phyloP scores from a whole-genome alignment of 768 basidiomycete species.

The Leccinum variicolor region DNA sequence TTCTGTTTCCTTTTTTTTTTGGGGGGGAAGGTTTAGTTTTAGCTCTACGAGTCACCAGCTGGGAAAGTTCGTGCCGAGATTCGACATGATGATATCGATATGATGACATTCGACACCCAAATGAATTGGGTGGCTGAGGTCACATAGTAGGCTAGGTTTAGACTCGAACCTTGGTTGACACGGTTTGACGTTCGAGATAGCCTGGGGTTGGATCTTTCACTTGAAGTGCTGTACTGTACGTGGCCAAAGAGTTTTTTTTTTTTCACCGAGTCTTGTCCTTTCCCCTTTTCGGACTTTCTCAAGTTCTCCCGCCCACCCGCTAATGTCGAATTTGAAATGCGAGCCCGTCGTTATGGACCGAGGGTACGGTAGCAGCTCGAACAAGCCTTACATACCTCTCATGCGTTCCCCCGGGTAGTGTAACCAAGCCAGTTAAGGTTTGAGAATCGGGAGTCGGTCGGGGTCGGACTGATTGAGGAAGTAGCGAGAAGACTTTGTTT shows the following conservation, averaged over 20 bases:
- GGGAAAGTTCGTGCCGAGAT: neutral
- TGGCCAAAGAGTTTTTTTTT: neutral
- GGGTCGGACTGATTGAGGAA: constrained; percentile 24
- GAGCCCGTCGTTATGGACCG: neutral
- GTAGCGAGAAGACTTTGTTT: constrained; percentile 14
- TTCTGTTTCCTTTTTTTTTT: neutral
- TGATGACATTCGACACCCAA: neutral
- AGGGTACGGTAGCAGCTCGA: neutral
- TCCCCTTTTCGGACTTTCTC: neutral
- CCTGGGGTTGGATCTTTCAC: neutral
- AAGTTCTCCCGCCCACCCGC: neutral
- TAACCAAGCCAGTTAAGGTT: constrained; percentile 1
- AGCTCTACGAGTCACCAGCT: neutral
- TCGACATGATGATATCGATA: neutral
- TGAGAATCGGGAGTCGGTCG: neutral
- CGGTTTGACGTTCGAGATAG: neutral
- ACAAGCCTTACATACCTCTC: too few species aligned
- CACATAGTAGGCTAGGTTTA: neutral
- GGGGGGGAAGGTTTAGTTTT: neutral
- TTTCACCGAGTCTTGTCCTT: neutral
- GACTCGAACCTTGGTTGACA: neutral
- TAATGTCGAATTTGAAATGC: neutral
- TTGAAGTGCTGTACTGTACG: neutral
- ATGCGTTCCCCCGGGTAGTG: neutral
- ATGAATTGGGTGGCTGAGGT: neutral